Percentiles rank a stretch among this genome's conserved stretches.
Conservation (phyloP, 345 rosid genomes). For the Noccaea bulbosa region DNA sequence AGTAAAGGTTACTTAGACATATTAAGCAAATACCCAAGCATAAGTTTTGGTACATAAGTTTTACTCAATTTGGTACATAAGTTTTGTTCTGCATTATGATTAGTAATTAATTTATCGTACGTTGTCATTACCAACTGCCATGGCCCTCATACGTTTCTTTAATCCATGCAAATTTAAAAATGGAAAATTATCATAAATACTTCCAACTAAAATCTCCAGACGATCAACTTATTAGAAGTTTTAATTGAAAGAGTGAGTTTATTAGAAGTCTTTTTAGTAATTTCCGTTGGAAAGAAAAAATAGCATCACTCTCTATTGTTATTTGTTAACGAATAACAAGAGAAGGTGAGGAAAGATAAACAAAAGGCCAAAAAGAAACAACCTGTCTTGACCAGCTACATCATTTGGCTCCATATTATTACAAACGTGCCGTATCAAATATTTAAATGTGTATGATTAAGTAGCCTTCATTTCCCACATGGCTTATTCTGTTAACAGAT, state of each 20-base stretch:
- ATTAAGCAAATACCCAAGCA: background rate
- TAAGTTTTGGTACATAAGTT: background rate
- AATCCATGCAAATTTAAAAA: background rate
- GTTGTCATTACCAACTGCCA: background rate
- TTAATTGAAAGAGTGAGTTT: too few species aligned
- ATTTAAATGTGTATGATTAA: slow-evolving; percentile 9
- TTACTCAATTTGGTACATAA: background rate
- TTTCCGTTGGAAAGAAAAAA: too few species aligned
- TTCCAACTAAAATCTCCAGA: too few species aligned
- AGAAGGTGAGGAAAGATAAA: slow-evolving; percentile 15
- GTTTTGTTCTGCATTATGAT: background rate
- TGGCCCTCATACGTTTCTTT: background rate
- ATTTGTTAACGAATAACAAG: too few species aligned
- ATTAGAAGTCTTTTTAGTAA: too few species aligned
- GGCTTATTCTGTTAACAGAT: slow-evolving; percentile 2
- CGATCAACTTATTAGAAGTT: too few species aligned
- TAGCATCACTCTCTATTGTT: too few species aligned
- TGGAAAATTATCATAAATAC: too few species aligned
- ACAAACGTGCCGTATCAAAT: slow-evolving; percentile 1
- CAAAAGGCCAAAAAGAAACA: slow-evolving; percentile 16
- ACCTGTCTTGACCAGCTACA: slow-evolving; percentile 32
- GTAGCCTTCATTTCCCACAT: slow-evolving; percentile 29
- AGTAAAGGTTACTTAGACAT: background rate
- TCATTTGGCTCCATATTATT: slow-evolving; percentile 24
- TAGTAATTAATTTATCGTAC: background rate